Percentiles rank a stretch among this genome's conserved stretches.
These are phyloP conservation scores for Arxiozyma bovina DNA, from an alignment of 1,139 yeast species.

Conservation along the genomic window DNA sequence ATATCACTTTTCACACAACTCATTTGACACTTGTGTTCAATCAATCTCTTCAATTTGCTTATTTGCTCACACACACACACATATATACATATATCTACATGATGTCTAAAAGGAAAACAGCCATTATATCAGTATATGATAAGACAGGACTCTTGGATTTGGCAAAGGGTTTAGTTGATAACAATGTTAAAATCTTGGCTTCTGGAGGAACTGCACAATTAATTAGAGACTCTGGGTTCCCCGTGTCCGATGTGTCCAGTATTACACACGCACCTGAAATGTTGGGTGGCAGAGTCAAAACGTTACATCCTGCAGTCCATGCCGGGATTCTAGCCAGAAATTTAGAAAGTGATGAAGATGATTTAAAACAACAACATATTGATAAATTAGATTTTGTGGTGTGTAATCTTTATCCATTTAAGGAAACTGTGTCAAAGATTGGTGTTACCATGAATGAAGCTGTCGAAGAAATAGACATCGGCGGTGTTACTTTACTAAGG, in stretches of 20 bases:
- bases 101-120: constrained; percentile 48
- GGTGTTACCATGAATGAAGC: constrained; percentile 96
- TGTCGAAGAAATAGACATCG: constrained; percentile 96
- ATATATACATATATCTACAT: neutral
- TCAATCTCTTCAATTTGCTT: neutral
- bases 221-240: constrained; percentile 95
- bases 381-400: constrained; percentile 94
- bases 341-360: constrained; percentile 81
- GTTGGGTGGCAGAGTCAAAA: constrained; percentile 97
- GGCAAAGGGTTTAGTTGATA: constrained; percentile 85
- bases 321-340: constrained; percentile 97
- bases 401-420: constrained; percentile 95
- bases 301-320: constrained; percentile 96
- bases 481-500: constrained; percentile 93
- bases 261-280: constrained; percentile 98
- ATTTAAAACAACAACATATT: constrained; percentile 77
- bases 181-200: constrained; percentile 84
- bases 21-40: neutral
- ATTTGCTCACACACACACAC: neutral
- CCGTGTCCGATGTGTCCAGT: constrained; percentile 88
- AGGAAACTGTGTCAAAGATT: constrained; percentile 91
- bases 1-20: neutral
- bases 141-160: constrained; percentile 92
- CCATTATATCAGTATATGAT: constrained; percentile 92
- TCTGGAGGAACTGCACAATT: constrained; percentile 95